Base-by-base conservation (phyloP, 495 filamentous ascomycete genomes). In the Talaromyces stipitatus region DNA sequence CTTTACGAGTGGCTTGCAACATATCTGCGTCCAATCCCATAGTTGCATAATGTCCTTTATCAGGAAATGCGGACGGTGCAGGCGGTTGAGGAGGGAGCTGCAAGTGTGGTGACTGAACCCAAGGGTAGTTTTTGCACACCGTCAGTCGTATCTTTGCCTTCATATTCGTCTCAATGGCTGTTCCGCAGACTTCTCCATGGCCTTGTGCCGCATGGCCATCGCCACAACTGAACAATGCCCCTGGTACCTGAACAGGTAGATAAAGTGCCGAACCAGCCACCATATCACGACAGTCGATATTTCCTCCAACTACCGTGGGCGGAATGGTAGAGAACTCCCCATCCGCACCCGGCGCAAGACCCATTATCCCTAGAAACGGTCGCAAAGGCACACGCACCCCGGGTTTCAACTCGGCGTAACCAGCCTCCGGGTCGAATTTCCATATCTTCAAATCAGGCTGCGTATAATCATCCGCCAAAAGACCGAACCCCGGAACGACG, bases 201-300 rank as follows among this genome's bases (percentile, higher is more conserved):
- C 78, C 78, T 58, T 81, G 76, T 0, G 77, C 76, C 4, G 78
- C 78, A 51, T 81, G 78, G n/a, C 78, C 78, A 54, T 81, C 78
- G 32, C 78, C 78, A 58, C 76, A 79, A 64, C 72, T 76, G 62
- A 81, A 79, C 7, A 78, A 64, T 7, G 75, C 78, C n/a, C 78
- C 78, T 28, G 64, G 58, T 0, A 74, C 75, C 50, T 77, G 71
- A 1, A 81, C 71, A 14, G 78, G 76, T 0, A 81, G 68, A 61
- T 73, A 78, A 32, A 81, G 66, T 16, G 61, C 62, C 0, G 72
- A 69, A 2, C 78, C 78, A 14, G 69, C 67, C n/a, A 66, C 69
- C 23, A 78, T 63, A 54, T 78, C 70, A 14, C 73, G 73, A 54
- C 73, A 78, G 60, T 81, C 78, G 55, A 81, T 70, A 62, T 79